Evolutionary conservation across 345 rosid genomes (phyloP).

Genomic region (Ceriops tagal): DNA sequence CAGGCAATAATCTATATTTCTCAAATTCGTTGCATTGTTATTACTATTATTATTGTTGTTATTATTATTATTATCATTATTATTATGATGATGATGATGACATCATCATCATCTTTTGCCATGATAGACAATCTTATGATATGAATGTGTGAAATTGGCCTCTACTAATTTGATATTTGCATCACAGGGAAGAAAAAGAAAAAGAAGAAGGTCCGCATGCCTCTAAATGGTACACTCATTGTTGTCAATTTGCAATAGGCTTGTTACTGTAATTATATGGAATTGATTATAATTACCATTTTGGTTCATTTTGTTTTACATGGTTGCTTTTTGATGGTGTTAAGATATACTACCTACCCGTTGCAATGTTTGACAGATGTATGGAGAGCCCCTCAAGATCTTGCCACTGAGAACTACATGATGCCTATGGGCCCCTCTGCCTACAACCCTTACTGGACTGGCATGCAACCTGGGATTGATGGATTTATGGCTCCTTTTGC

Average conservation of each 20-base stretch:
- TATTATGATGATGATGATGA: background rate
- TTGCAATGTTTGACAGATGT: slow-evolving; percentile 43
- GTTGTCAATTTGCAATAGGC: background rate
- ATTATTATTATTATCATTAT: background rate
- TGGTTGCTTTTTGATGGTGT: slow-evolving; percentile 2
- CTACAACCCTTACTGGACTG: slow-evolving; percentile 67
- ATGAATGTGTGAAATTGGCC: background rate
- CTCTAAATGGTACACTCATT: slow-evolving; percentile 46
- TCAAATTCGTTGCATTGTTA: background rate
- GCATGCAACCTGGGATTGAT: slow-evolving; percentile 79
- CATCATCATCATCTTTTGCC: too few relatives aligned
- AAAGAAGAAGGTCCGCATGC: slow-evolving; percentile 68
- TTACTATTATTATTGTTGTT: background rate
- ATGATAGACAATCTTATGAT: background rate
- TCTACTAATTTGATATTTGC: slow-evolving; percentile 13
- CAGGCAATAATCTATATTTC: slow-evolving; percentile 14
- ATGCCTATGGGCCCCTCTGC: slow-evolving; percentile 74
- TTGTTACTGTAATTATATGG: background rate
- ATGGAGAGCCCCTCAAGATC: slow-evolving; percentile 69
- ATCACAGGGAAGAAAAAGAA: slow-evolving; percentile 73
- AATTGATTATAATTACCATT: background rate
- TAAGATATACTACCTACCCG: background rate
- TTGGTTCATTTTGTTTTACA: background rate
- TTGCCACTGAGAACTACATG: slow-evolving; percentile 67
- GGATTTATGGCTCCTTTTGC: slow-evolving; percentile 50